Percentiles rank a stretch among this genome's conserved stretches.
Conservation (phyloP, 179 eudicot species). For the Beta macrorhiza region DNA sequence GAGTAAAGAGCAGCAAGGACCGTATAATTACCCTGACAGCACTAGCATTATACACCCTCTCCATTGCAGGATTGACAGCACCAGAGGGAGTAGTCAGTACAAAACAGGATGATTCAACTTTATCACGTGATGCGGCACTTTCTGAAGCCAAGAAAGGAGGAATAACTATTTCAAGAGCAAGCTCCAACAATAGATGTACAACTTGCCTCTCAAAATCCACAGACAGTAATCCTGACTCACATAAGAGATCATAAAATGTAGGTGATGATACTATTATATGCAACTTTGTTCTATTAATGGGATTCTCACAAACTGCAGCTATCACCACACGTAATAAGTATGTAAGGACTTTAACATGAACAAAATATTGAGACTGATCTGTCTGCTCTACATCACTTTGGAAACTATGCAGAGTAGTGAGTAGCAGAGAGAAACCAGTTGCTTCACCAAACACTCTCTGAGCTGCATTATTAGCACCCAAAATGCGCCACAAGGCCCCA, state of each 20-base stretch:
- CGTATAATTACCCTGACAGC: slow-evolving; percentile 81
- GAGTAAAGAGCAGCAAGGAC: slow-evolving; percentile 82
- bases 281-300: slow-evolving; percentile 73
- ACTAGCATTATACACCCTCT: slow-evolving; percentile 89
- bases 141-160: slow-evolving; percentile 79
- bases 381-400: slow-evolving; percentile 58
- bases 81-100: slow-evolving; percentile 62
- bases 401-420: slow-evolving; percentile 82
- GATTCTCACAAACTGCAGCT: slow-evolving; percentile 72
- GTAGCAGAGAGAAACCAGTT: slow-evolving; percentile 90
- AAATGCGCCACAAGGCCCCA: slow-evolving; percentile 95
- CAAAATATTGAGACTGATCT: slow-evolving; percentile 42
- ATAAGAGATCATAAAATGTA: slow-evolving; percentile 79
- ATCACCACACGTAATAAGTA: slow-evolving; percentile 85
- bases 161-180: slow-evolving; percentile 87
- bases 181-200: slow-evolving; percentile 84
- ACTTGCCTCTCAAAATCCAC: slow-evolving; percentile 93
- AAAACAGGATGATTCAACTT: slow-evolving; percentile 56
- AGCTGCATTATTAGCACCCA: slow-evolving; percentile 75
- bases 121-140: slow-evolving; percentile 35
- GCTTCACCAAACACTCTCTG: slow-evolving; percentile 99
- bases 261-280: slow-evolving; percentile 70
- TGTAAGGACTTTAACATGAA: slow-evolving; percentile 64
- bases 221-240: slow-evolving; percentile 83
- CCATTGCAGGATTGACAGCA: slow-evolving; percentile 59